A percentile compares a stretch with the other conserved stretches of the same genome.
Conservation (phyloP, 495 filamentous ascomycete species). For the Hyphodiscus hymeniophilus region DNA sequence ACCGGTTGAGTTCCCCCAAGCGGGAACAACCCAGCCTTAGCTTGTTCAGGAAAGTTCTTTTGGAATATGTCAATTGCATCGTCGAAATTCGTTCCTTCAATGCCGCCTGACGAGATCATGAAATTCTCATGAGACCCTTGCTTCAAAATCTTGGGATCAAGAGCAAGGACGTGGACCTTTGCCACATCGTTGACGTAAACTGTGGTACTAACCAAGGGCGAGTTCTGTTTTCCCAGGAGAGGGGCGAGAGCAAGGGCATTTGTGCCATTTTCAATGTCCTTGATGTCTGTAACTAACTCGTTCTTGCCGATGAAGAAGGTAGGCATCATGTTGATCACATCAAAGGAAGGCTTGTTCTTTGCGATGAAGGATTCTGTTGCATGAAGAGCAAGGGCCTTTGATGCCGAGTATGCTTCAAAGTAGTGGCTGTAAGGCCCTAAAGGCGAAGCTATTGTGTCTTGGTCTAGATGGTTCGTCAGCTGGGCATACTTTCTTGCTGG, state of each 20-base stretch:
- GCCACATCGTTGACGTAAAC: neutral
- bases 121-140: neutral
- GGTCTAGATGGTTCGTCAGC: neutral
- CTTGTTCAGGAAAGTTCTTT: neutral
- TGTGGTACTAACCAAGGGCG: neutral
- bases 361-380: slow-evolving; percentile 31
- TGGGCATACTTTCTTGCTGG: neutral
- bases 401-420: slow-evolving; percentile 19
- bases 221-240: neutral
- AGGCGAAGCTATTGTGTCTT: neutral
- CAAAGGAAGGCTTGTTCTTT: slow-evolving; percentile 30
- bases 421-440: neutral
- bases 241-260: slow-evolving; percentile 14
- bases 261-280: slow-evolving; percentile 28
- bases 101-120: neutral
- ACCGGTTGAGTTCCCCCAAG: neutral
- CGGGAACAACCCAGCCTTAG: neutral
- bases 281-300: slow-evolving; percentile 26
- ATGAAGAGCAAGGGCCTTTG: slow-evolving; percentile 27
- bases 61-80: neutral
- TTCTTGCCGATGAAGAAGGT: slow-evolving; percentile 34
- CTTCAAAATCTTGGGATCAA: neutral
- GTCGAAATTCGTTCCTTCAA: neutral
- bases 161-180: neutral
- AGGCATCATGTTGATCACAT: slow-evolving; percentile 36